A percentile compares a stretch with the other conserved stretches of the same genome.
Conservation (phyloP, 2,329 filamentous ascomycete species). For the Sporothrix brunneoviolacea region DNA sequence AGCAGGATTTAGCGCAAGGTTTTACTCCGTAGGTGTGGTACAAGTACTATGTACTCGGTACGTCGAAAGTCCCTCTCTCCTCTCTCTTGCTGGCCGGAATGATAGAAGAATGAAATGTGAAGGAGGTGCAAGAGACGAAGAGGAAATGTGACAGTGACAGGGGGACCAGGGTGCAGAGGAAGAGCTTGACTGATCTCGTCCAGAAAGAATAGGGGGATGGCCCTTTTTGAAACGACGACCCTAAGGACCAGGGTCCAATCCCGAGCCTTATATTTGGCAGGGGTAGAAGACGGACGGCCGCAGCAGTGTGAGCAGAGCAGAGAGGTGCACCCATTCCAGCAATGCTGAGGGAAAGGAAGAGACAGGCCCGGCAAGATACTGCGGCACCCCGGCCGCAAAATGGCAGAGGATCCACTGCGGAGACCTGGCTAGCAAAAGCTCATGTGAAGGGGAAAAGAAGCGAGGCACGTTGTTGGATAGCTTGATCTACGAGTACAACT, state of each 20-base stretch:
- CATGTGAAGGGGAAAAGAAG: no score
- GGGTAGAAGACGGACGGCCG: slow-evolving; percentile 1
- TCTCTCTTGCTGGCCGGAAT: no score
- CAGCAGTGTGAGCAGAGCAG: not conserved
- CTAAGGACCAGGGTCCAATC: not conserved
- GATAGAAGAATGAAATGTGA: no score
- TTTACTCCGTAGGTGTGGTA: no score
- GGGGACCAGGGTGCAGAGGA: no score
- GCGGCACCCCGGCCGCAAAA: no score
- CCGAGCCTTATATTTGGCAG: slow-evolving; percentile 2
- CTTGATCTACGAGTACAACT: no score
- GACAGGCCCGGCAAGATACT: not conserved
- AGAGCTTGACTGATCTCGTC: slow-evolving; percentile 1
- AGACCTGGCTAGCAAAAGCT: no score
- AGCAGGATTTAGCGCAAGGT: slow-evolving; percentile 20
- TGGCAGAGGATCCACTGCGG: no score
- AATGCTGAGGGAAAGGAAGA: not conserved
- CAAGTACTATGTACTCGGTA: no score
- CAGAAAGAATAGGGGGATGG: slow-evolving; percentile 4
- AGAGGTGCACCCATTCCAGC: not conserved
- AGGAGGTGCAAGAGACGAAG: not conserved
- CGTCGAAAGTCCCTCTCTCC: no score
- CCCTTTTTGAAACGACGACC: slow-evolving; percentile 9
- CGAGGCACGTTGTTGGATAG: no score
- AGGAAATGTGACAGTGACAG: not conserved